phyloP scores from a whole-genome alignment of 495 filamentous ascomycete species.

The Aeminium ludgeri region DNA sequence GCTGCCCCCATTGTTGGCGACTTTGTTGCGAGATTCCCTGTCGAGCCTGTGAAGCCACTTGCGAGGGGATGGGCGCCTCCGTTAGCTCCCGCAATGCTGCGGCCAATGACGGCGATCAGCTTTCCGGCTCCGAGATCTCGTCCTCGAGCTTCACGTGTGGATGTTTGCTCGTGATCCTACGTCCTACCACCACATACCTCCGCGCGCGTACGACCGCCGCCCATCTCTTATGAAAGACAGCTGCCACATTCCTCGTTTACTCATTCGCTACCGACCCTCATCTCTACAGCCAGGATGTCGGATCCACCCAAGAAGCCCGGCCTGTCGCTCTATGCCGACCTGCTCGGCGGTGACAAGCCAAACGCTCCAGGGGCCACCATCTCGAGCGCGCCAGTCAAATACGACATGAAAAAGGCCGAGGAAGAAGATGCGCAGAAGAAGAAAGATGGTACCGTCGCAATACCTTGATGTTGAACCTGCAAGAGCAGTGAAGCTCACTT shows the following conservation, averaged over 20 bases:
- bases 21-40: too few relatives aligned
- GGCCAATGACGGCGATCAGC: too few relatives aligned
- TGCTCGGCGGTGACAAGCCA: constrained; percentile 38
- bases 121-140: too few relatives aligned
- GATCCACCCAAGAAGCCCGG: constrained; percentile 15
- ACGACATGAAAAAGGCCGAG: constrained; percentile 43
- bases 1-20: too few relatives aligned
- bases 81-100: too few relatives aligned
- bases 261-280: too few relatives aligned
- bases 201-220: neutral
- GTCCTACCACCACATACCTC: too few relatives aligned
- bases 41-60: too few relatives aligned
- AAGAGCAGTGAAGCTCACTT: constrained; percentile 34
- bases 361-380: constrained; percentile 41
- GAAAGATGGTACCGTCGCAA: constrained; percentile 48
- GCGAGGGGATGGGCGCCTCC: too few relatives aligned
- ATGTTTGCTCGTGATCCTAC: too few relatives aligned
- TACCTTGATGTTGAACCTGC: constrained; percentile 6
- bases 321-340: constrained; percentile 47
- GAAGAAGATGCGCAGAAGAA: constrained; percentile 55
- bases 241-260: neutral
- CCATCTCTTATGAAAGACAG: constrained; percentile 25
- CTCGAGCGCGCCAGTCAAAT: constrained; percentile 64
- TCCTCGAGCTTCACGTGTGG: too few relatives aligned
- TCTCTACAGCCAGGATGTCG: constrained; percentile 15